phyloP scores from a whole-genome alignment of 352 stramenopile genomes.

The Phytopythium helicoides region DNA sequence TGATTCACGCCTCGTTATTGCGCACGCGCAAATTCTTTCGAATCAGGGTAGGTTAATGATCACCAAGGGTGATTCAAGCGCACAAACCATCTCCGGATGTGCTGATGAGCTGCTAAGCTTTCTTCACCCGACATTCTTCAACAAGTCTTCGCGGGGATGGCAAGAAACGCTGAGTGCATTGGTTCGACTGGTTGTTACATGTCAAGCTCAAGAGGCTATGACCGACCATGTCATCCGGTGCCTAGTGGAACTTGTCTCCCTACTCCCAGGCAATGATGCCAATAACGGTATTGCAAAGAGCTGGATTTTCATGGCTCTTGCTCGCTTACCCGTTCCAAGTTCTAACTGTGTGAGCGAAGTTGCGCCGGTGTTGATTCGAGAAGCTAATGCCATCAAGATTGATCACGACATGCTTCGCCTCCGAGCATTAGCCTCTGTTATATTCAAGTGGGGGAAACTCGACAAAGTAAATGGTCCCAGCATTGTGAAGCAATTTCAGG shows the following conservation, averaged over 20 bases:
- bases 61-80: constrained; percentile 2
- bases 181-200: neutral
- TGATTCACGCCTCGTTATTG: constrained; percentile 22
- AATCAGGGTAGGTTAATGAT: constrained; percentile 21
- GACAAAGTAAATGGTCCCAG: constrained; percentile 4
- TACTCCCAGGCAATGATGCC: constrained; percentile 1
- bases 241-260: constrained; percentile 2
- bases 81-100: neutral
- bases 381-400: constrained; percentile 6
- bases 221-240: constrained; percentile 1
- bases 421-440: constrained; percentile 22
- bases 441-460: constrained; percentile 26
- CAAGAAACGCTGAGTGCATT: neutral
- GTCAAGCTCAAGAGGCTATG: neutral
- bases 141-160: constrained; percentile 5
- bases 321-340: constrained; percentile 14
- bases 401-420: constrained; percentile 17
- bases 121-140: constrained; percentile 22
- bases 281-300: constrained; percentile 11
- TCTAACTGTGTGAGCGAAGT: constrained; percentile 9
- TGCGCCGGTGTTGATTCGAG: constrained; percentile 22
- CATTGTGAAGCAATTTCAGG: constrained; percentile 12
- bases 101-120: constrained; percentile 24
- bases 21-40: constrained; percentile 20
- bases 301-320: constrained; percentile 17